phyloP scores from a whole-genome alignment of 495 filamentous ascomycete genomes.

The Podospora pseudoanserina region DNA sequence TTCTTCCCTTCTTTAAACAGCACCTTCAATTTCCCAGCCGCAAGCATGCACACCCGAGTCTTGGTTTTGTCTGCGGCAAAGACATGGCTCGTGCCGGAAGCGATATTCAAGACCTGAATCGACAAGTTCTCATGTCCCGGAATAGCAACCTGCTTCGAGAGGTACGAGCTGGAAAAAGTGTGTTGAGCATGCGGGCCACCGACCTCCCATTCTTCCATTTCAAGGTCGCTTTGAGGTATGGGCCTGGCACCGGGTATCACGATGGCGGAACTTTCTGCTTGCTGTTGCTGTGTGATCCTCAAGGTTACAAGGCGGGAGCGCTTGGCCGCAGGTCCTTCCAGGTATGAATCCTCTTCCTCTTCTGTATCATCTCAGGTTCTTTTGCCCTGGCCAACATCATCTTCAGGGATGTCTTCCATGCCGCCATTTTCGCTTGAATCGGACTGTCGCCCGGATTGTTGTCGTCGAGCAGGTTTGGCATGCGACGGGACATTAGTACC shows the following conservation, averaged over 20 bases:
- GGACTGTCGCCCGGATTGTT: background rate
- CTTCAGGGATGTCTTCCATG: background rate
- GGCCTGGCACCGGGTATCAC: background rate
- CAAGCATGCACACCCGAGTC: constrained; percentile 29
- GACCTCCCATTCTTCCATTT: constrained; percentile 22
- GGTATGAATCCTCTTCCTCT: background rate
- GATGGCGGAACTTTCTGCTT: background rate
- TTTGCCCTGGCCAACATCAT: background rate
- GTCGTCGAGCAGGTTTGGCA: background rate
- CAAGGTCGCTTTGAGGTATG: background rate
- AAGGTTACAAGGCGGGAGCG: background rate
- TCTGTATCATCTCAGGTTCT: background rate
- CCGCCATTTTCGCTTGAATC: background rate
- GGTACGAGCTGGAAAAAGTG: background rate
- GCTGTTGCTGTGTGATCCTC: background rate
- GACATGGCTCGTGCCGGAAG: constrained; percentile 23
- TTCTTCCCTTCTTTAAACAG: constrained; percentile 4
- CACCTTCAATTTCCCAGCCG: constrained; percentile 29
- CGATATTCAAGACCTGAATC: constrained; percentile 25
- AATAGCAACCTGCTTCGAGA: constrained; percentile 6
- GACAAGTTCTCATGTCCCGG: constrained; percentile 21
- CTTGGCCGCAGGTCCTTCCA: background rate
- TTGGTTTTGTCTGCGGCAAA: constrained; percentile 14
- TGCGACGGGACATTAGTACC: background rate
- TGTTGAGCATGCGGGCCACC: background rate